Evolutionary conservation across 371 early-diverging fungal genomes (phyloP), one percentile per base, ranked within the genome.

Genomic region (Phascolomyces articulosus): DNA sequence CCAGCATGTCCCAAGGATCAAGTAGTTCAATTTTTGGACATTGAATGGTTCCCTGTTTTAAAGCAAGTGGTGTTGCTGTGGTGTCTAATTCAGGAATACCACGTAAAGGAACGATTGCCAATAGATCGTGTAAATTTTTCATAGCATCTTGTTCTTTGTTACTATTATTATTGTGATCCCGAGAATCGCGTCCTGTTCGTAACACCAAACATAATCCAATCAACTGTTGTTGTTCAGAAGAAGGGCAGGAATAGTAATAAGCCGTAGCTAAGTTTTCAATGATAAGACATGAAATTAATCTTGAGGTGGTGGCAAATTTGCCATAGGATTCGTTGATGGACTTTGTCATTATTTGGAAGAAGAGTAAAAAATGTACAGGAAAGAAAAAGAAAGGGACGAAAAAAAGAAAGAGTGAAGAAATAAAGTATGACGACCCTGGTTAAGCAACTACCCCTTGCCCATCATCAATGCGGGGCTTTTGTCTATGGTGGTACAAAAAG

Each of bases 251-350:
- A 2, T 79, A 68, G 62, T 71, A 78, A 67, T 72, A 73, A 23
- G 81, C 83, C 21, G 75, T 62, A 11, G 82, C 83, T 20, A 90
- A 67, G 3, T 65, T 55, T 64, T 91, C 91, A 51, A 85, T 87
- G 23, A 84, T 83, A 18, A 88, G 68, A 58, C 88, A 89, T 7
- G 84, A 65, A 18, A 89, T 63, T 7, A 90, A 68, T 29, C 91
- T 83, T 16, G 90, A 87, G 9, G 77, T 72, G 1, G 88, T 87
- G 59, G 90, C 88, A 63, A 78, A 79, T 28, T 69, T 77, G 38
- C 79, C 75, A 60, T 69, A 82, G 64, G 27, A 23, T 75, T 77
- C 27, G 64, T 69, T 16, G 15, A 51, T 18, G 23, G 44, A 44
- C 44, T 4, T 13, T 13, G 44, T 44, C 44, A 44, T 44, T 4